phyloP scores from a whole-genome alignment of 1,284 basidiomycete species.

The Pulveroboletus sp. region DNA sequence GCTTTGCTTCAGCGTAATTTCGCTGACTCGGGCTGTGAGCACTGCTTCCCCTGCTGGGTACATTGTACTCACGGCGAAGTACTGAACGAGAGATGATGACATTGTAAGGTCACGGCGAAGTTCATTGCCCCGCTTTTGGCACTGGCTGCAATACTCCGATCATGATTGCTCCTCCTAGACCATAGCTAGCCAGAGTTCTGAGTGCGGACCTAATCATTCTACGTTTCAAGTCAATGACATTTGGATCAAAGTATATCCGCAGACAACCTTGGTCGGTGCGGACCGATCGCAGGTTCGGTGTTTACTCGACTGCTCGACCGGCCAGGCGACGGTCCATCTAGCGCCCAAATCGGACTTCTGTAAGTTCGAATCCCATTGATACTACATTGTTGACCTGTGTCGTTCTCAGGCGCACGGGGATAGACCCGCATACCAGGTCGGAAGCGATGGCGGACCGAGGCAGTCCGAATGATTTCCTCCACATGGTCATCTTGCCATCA shows the following conservation, averaged over 20 bases:
- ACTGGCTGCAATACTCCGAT: not conserved
- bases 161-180: too few species aligned
- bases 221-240: not conserved
- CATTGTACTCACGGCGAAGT: slow-evolving; percentile 21
- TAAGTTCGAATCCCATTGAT: not conserved
- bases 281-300: not conserved
- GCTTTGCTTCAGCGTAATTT: slow-evolving; percentile 40
- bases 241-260: not conserved
- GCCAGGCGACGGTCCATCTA: too few species aligned
- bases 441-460: slow-evolving; percentile 5
- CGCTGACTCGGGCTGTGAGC: slow-evolving; percentile 31
- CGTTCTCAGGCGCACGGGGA: not conserved
- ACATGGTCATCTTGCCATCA: slow-evolving; percentile 8
- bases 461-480: slow-evolving; percentile 7
- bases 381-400: not conserved
- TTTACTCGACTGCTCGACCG: not conserved
- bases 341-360: too few species aligned
- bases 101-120: slow-evolving; percentile 8
- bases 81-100: slow-evolving; percentile 23
- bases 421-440: not conserved
- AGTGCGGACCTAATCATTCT: too few species aligned
- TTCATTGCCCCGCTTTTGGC: not conserved
- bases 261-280: not conserved
- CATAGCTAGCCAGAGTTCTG: too few species aligned
- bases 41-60: not conserved